Base-by-base conservation (phyloP, 768 basidiomycete genomes). In the Lentinula sp. region DNA sequence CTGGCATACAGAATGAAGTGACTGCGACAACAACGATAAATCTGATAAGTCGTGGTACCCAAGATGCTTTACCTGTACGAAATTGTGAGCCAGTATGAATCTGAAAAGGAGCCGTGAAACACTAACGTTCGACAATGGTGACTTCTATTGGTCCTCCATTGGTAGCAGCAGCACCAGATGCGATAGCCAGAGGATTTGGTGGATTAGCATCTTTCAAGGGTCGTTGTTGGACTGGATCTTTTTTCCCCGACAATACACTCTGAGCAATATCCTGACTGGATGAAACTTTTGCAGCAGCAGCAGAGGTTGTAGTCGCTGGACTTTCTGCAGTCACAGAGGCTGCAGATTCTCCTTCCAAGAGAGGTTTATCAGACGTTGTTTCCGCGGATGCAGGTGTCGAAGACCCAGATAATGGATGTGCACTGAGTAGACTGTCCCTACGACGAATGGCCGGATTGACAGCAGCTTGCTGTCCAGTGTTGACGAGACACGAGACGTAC, bases 71-170 rank as follows among this genome's bases (percentile, higher is more conserved):
- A 46, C 85, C 90, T 92, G 55, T 15, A 61, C 48, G 34, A 58
- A 10, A 43, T 56, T 48, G 46, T 69, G 35, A 56, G 59, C 51
- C 3, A 28, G 28, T 28, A 28, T n/a, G 21, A 21, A 11, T 34
- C 5, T 0, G 21, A 16, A 46, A 40, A 8, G 39, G 4, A 11
- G 45, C 21, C 8, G 40, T 57, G 57, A 48, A 61, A 79, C 88
- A 79, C 88, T 71, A 67, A 89, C 93, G 84, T 80, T 94, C 91
- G 63, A 86, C 85, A 64, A 95, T 82, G 28, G 91, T 82, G 42
- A 95, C 93, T 51, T 89, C 83, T 35, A 95, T 86, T 5, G 93
- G 93, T 15, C 11, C 5, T 15, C 59, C 59, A 62, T 82, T 82
- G 0, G 69, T 64, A 32, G 71, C 71, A 35, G 70, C 76, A 18